These are phyloP conservation scores for Solanum hybrid DNA, from an alignment of 305 asterid species.

Conservation along the genomic window DNA sequence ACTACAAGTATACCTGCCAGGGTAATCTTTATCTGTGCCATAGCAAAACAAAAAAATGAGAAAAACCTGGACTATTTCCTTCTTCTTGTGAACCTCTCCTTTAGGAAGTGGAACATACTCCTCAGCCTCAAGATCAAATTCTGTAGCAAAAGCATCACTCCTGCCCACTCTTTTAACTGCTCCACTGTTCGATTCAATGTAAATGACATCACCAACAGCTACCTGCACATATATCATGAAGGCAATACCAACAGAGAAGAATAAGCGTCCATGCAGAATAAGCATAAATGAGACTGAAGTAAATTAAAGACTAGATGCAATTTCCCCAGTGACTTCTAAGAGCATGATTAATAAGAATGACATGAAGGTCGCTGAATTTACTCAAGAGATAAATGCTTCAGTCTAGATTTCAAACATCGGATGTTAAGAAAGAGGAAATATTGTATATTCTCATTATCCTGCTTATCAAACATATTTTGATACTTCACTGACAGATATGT, in stretches of 20 bases:
- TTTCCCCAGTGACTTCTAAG: not conserved
- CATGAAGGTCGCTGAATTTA: not conserved
- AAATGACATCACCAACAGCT: conserved; percentile 97
- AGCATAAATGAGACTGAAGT: not conserved
- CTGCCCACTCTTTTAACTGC: conserved; percentile 98
- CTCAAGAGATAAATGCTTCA: not conserved
- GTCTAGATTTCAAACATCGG: not conserved
- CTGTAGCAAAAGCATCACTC: conserved; percentile 96
- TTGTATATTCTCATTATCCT: not conserved
- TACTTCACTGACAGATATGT: not conserved
- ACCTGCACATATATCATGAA: conserved; percentile 38
- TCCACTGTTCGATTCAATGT: conserved; percentile 90
- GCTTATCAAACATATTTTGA: not conserved
- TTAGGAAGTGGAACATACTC: conserved; percentile 98
- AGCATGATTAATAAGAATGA: not conserved
- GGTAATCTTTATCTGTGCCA: not conserved
- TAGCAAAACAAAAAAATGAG: not conserved
- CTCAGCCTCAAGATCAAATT: conserved; percentile 96
- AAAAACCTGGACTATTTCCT: conserved; percentile 87
- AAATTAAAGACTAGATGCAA: not conserved
- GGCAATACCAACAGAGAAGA: not conserved
- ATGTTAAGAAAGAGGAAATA: not conserved
- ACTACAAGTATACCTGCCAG: not conserved
- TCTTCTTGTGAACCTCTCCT: conserved; percentile 99
- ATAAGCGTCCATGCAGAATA: not conserved